phyloP scores from a whole-genome alignment of 2,329 filamentous ascomycete genomes.

The Fulvia fulva region DNA sequence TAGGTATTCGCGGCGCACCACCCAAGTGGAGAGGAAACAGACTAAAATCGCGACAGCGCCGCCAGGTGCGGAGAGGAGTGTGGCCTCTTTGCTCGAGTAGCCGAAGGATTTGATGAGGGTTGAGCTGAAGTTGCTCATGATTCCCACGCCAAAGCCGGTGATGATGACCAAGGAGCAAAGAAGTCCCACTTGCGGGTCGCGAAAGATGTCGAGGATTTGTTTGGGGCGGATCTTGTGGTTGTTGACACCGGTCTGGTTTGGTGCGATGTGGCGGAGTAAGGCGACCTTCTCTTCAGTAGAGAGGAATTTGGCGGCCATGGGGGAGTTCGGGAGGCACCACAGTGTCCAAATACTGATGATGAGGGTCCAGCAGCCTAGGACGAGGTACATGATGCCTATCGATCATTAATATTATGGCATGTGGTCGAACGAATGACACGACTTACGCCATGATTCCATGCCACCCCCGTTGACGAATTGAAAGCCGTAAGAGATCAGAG shows the following conservation, averaged over 20 bases:
- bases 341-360: conserved; percentile 33
- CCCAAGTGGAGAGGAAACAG: conserved; percentile 16
- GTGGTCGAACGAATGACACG: not conserved
- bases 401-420: not conserved
- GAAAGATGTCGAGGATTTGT: conserved; percentile 53
- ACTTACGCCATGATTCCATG: conserved; percentile 19
- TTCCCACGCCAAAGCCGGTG: conserved; percentile 49
- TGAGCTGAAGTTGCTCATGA: conserved; percentile 54
- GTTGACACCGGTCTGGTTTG: conserved; percentile 42
- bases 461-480: conserved; percentile 37
- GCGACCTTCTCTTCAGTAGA: conserved; percentile 51
- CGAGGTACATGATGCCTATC: conserved; percentile 36
- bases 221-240: conserved; percentile 47
- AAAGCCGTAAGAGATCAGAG: conserved; percentile 54
- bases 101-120: conserved; percentile 36
- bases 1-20: conserved; percentile 1
- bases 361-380: conserved; percentile 43
- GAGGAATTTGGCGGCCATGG: conserved; percentile 66
- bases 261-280: conserved; percentile 40
- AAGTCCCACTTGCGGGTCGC: conserved; percentile 55
- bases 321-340: conserved; percentile 52
- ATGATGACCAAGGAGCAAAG: conserved; percentile 35
- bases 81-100: conserved; percentile 33
- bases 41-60: conserved; percentile 48
- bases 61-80: conserved; percentile 53